phyloP scores from a whole-genome alignment of 1,284 basidiomycete genomes.

The Irpex lacteus region DNA sequence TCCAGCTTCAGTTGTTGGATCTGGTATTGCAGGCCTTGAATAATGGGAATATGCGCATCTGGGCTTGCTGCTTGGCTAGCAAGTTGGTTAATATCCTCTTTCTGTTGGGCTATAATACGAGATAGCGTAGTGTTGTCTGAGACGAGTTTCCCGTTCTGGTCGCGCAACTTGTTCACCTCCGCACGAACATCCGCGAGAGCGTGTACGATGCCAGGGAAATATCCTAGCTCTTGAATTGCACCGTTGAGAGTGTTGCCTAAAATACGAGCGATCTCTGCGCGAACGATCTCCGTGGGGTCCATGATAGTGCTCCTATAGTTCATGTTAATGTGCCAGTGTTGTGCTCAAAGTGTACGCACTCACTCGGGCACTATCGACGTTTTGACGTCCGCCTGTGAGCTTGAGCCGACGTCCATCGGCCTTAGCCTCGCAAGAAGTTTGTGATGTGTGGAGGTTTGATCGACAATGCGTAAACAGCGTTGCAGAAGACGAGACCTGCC shows the following conservation, averaged over 20 bases:
- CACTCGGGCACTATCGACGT: not conserved
- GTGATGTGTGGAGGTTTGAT: not conserved
- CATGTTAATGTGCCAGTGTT: too few relatives aligned
- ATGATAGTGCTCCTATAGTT: not conserved
- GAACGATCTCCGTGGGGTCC: not conserved
- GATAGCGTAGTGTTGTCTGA: conserved; percentile 42
- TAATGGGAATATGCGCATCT: conserved; percentile 8
- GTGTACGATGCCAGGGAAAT: conserved; percentile 1
- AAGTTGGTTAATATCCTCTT: conserved; percentile 16
- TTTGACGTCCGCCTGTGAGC: not conserved
- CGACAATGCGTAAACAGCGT: too few relatives aligned
- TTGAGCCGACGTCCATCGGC: not conserved
- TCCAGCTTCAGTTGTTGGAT: conserved; percentile 10
- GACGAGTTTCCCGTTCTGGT: conserved; percentile 47
- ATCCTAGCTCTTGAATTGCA: not conserved
- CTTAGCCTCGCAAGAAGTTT: not conserved
- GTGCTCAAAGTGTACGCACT: not conserved
- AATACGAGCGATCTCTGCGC: not conserved
- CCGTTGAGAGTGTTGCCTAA: not conserved
- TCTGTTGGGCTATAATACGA: conserved; percentile 17
- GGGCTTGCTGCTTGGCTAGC: not conserved
- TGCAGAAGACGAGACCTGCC: too few relatives aligned
- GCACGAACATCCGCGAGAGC: not conserved
- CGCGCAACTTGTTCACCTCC: conserved; percentile 20
- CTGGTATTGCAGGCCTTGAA: conserved; percentile 14